phyloP scores from a whole-genome alignment of 176 grass and related monocot species.

The Oropetium thomaeum region DNA sequence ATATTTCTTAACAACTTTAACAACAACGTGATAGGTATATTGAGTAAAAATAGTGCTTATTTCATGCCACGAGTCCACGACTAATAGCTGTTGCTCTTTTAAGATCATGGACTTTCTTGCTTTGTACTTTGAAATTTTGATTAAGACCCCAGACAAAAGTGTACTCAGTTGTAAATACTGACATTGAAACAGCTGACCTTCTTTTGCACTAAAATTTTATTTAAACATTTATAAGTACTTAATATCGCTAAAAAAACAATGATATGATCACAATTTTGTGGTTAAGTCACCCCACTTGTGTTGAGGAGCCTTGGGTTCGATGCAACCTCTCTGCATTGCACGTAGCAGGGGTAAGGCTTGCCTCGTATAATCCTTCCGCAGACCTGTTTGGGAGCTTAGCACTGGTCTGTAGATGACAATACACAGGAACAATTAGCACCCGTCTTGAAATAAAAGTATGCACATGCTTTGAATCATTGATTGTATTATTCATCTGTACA shows the following conservation, averaged over 20 bases:
- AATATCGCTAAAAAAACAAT: not conserved
- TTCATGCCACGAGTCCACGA: not conserved
- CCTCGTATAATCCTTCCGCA: too few species aligned
- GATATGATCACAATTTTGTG: not conserved
- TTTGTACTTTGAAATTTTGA: not conserved
- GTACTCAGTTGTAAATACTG: too few species aligned
- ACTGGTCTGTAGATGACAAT: not conserved
- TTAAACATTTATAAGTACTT: not conserved
- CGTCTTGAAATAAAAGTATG: not conserved
- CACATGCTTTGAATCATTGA: not conserved
- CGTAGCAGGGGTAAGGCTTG: too few species aligned
- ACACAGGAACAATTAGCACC: too few species aligned
- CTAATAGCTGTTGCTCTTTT: not conserved
- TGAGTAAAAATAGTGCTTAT: not conserved
- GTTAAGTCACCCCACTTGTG: too few species aligned
- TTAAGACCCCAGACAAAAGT: not conserved
- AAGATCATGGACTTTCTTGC: not conserved
- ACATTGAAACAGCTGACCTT: not conserved
- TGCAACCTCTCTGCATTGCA: too few species aligned
- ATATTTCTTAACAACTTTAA: not conserved
- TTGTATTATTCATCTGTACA: constrained; percentile 29
- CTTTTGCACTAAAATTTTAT: not conserved
- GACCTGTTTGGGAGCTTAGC: too few species aligned
- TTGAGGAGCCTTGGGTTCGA: too few species aligned
- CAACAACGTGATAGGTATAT: not conserved